phyloP scores from a whole-genome alignment of 2,329 filamentous ascomycete genomes.

The Aspergillus sp. region DNA sequence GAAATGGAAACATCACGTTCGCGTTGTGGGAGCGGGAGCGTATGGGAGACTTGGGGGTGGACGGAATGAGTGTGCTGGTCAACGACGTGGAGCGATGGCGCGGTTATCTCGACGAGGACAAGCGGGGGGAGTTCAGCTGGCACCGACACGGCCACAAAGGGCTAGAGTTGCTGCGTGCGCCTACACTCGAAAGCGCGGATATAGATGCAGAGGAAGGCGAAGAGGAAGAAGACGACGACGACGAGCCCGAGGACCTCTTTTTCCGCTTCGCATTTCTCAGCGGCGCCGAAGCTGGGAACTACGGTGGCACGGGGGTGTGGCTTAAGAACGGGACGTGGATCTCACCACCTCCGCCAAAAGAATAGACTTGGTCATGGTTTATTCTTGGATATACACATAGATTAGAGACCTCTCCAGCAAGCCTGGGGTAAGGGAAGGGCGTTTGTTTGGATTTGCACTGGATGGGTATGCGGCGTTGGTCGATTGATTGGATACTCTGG shows the following conservation, averaged over 20 bases:
- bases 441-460: no score
- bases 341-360: conserved; percentile 18
- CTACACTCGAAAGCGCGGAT: conserved; percentile 14
- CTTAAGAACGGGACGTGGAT: conserved; percentile 27
- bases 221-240: conserved; percentile 13
- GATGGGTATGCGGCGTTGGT: no score
- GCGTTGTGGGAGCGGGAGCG: conserved; percentile 32
- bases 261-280: conserved; percentile 40
- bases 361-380: conserved; percentile 10
- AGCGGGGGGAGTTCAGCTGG: conserved; percentile 43
- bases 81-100: conserved; percentile 56
- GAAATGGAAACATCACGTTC: conserved; percentile 40
- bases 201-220: conserved; percentile 8
- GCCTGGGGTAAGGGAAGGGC: no score
- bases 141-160: conserved; percentile 33
- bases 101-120: conserved; percentile 45
- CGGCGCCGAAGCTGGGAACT: conserved; percentile 30
- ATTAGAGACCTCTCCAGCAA: conserved; percentile 1
- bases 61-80: conserved; percentile 52
- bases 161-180: conserved; percentile 22
- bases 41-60: conserved; percentile 34
- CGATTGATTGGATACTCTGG: neutral
- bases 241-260: conserved; percentile 34
- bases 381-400: neutral
- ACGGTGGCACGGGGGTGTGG: conserved; percentile 33